Percentiles rank a stretch among this genome's conserved stretches.
phyloP scores from a whole-genome alignment of 805 yeast genomes.

The Candida vaughaniae region DNA sequence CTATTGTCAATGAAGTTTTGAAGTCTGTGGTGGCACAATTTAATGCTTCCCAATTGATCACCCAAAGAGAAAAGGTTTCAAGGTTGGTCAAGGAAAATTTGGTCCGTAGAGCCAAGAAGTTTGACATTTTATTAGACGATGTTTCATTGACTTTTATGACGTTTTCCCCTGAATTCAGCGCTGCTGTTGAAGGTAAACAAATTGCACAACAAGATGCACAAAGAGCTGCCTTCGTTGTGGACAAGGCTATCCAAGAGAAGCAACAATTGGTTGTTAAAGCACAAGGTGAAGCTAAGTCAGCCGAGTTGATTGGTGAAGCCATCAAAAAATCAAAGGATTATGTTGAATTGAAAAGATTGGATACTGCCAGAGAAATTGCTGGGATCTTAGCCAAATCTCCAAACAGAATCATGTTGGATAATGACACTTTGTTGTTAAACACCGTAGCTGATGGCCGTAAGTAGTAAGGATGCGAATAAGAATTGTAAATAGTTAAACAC shows the following conservation, averaged over 20 bases:
- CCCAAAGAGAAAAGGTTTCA: conserved; percentile 97
- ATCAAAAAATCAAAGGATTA: conserved; percentile 94
- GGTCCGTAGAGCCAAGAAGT: conserved; percentile 86
- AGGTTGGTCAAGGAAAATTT: conserved; percentile 87
- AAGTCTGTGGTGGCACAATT: conserved; percentile 97
- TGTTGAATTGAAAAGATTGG: conserved; percentile 94
- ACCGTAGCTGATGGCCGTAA: conserved; percentile 78
- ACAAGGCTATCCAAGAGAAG: conserved; percentile 95
- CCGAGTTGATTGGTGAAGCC: conserved; percentile 98
- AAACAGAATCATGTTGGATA: conserved; percentile 87
- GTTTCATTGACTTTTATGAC: conserved; percentile 97
- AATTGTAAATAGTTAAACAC: conserved; percentile 6
- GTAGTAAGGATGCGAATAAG: too few species aligned
- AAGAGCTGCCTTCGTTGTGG: conserved; percentile 95
- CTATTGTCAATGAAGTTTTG: conserved; percentile 96
- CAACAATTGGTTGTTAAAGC: conserved; percentile 97
- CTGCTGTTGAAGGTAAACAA: conserved; percentile 97
- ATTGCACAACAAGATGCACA: conserved; percentile 99
- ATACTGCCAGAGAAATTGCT: conserved; percentile 96
- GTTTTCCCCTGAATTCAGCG: conserved; percentile 95
- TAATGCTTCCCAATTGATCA: conserved; percentile 95
- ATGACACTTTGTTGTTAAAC: conserved; percentile 86
- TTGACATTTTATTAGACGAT: conserved; percentile 87
- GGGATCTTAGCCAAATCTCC: conserved; percentile 80
- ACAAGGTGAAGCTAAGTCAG: conserved; percentile 97